Evolutionary conservation across 306 rosid genomes (phyloP).

Genomic region (Glycyrrhiza uralensis): DNA sequence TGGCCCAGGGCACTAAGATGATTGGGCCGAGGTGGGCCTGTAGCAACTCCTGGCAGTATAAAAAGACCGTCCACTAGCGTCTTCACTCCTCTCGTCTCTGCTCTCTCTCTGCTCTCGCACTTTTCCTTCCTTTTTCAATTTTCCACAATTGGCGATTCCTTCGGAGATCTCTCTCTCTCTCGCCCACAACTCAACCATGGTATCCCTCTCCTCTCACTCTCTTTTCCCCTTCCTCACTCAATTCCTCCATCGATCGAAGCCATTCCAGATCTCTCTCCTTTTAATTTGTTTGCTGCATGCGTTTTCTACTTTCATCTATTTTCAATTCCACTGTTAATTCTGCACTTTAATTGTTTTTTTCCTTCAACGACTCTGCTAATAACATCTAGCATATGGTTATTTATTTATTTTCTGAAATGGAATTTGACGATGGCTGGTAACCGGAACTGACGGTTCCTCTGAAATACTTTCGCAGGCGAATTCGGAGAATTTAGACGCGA

Average conservation of each 20-base stretch:
- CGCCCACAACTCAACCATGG: constrained; percentile 28
- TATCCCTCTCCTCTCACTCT: neutral
- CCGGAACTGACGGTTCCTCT: neutral
- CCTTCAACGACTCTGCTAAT: neutral
- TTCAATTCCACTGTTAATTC: neutral
- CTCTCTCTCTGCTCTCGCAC: neutral
- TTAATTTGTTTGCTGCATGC: neutral
- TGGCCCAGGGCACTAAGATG: neutral
- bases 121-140: constrained; percentile 9
- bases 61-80: neutral
- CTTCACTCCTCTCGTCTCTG: neutral
- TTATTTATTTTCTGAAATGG: neutral
- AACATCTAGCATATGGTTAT: neutral
- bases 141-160: constrained; percentile 4
- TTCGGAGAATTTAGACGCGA: constrained; percentile 50
- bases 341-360: neutral
- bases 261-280: constrained; percentile 7
- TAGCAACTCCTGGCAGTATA: neutral
- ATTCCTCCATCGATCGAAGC: neutral
- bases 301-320: neutral
- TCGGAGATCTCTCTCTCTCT: constrained; percentile 22
- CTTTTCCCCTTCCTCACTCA: neutral
- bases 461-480: constrained; percentile 48
- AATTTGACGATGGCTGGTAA: neutral
- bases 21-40: constrained; percentile 27